These are phyloP conservation scores for Ceratocystis smalleyi DNA, from an alignment of 2,329 filamentous ascomycete genomes.

Conservation along the genomic window DNA sequence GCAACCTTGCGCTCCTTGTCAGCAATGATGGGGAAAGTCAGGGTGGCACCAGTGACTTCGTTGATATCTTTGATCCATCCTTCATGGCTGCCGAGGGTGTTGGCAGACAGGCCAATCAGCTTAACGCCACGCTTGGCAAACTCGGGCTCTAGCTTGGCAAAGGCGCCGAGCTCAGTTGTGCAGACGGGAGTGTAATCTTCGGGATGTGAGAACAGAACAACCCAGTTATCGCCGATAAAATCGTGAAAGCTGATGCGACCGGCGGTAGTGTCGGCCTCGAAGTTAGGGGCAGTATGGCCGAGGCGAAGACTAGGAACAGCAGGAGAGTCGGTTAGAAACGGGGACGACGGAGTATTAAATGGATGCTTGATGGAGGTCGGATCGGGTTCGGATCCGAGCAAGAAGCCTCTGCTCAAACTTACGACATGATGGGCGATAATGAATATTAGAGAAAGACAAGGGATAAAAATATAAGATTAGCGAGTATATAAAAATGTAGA, in stretches of 20 bases:
- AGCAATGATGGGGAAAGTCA: slow-evolving; percentile 66
- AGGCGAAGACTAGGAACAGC: slow-evolving; percentile 36
- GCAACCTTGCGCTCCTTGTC: slow-evolving; percentile 66
- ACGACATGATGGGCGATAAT: slow-evolving; percentile 15
- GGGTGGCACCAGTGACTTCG: slow-evolving; percentile 55
- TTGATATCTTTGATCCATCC: slow-evolving; percentile 84
- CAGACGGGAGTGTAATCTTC: slow-evolving; percentile 90
- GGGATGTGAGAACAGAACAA: slow-evolving; percentile 71
- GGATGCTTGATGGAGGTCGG: no score
- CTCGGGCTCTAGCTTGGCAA: slow-evolving; percentile 76
- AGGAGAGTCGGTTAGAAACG: neutral
- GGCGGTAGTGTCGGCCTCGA: slow-evolving; percentile 64
- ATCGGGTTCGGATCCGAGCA: neutral
- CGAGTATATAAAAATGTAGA: no score
- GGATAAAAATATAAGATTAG: no score
- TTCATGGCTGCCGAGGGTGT: slow-evolving; percentile 68
- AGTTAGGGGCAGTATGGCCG: slow-evolving; percentile 59
- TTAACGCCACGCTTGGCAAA: slow-evolving; percentile 78
- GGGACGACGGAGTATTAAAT: neutral
- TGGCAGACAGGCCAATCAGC: slow-evolving; percentile 80
- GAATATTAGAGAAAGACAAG: neutral
- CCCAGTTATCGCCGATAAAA: slow-evolving; percentile 65
- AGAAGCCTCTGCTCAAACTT: neutral
- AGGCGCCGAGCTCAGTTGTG: slow-evolving; percentile 87
- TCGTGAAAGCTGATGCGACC: slow-evolving; percentile 71